Conservation (phyloP, 257 asterid species). For the Scutellaria barbata region DNA sequence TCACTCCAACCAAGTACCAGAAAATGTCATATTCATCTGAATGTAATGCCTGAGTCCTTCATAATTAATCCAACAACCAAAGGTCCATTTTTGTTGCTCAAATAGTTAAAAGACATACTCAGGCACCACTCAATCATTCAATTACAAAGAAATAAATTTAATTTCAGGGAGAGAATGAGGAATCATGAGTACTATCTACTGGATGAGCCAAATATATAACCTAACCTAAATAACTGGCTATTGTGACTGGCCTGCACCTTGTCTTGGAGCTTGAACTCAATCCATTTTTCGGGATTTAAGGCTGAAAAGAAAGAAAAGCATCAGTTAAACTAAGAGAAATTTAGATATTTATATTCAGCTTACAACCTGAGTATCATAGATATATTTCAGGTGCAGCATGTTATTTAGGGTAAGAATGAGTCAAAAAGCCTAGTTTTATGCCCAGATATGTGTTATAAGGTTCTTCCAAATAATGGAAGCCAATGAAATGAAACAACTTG, state of each 20-base stretch:
- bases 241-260: constrained; percentile 93
- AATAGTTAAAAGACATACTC: constrained; percentile 26
- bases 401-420: constrained; percentile 14
- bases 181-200: constrained; percentile 12
- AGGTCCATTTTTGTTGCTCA: constrained; percentile 17
- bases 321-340: constrained; percentile 14
- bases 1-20: constrained; percentile 16
- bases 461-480: constrained; percentile 22
- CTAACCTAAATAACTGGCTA: constrained; percentile 86
- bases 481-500: constrained; percentile 29
- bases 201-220: constrained; percentile 28
- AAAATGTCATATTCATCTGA: not conserved
- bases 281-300: constrained; percentile 86
- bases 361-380: not conserved
- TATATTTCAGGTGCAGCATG: constrained; percentile 11
- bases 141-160: constrained; percentile 10
- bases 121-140: not conserved
- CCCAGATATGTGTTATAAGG: not conserved
- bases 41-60: constrained; percentile 17
- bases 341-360: constrained; percentile 2
- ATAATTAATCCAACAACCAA: constrained; percentile 16
- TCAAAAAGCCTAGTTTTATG: not conserved
- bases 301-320: constrained; percentile 57
- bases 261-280: constrained; percentile 87
- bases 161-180: constrained; percentile 12